Base-by-base conservation (phyloP, 345 rosid species). In the Bretschneidera sinensis region DNA sequence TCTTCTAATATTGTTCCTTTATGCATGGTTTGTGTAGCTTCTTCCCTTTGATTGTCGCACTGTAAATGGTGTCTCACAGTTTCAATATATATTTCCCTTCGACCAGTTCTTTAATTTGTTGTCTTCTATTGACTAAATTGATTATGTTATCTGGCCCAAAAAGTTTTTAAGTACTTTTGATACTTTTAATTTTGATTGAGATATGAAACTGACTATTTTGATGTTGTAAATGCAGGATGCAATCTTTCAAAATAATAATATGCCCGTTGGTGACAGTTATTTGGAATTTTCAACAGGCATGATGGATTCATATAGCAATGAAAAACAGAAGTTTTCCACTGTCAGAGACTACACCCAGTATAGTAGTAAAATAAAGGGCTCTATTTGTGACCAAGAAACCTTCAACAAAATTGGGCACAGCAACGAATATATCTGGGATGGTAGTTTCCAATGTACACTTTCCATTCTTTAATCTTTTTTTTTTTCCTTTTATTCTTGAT, bases 371-470 rank as follows among this genome's bases (percentile, higher is more conserved):
- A 58, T 76, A 22, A 71, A 73, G 64, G 69, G 56, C 67, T 65
- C 77, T 62, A 73, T 72, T 58, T 31, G 39, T 48, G 70, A 62
- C 50, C 23, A 55, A 35, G 43, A 60, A 61, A 58, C 60, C 50
- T 73, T 69, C 51, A 51, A 48, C 56, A 17, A 55, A 62, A 60
- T 45, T 47, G 60, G 60, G 35, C 59, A 67, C 24, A 51, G 35
- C 13, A 48, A 64, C 45, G 73, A 69, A 55, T 64, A 76, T 43
- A 50, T 64, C n/a, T 76, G 84, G 86, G 77, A 79, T 57, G 97
- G 88, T 90, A 74, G 57, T 62, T 62, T 59, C 66, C n/a, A n/a
- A n/a, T n/a, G n/a, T n/a, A n/a, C n/a, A n/a, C n/a, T n/a, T n/a
- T n/a, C n/a, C n/a, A n/a, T n/a, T n/a, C n/a, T n/a, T n/a, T n/a